These are phyloP conservation scores for Curvularia eragrostidis DNA, from an alignment of 2,329 filamentous ascomycete genomes.

Conservation along the genomic window DNA sequence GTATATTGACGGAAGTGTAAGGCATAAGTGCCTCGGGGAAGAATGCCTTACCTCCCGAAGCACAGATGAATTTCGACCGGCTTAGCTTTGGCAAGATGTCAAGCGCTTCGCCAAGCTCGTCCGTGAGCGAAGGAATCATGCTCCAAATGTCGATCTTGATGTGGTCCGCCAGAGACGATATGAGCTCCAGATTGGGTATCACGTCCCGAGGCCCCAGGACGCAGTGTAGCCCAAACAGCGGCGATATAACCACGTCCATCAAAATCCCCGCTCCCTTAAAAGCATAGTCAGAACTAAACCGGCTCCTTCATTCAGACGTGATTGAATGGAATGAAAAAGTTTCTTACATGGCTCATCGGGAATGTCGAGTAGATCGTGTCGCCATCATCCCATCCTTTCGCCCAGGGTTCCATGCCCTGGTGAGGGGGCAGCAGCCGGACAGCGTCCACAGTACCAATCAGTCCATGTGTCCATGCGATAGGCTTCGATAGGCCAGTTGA, in stretches of 20 bases:
- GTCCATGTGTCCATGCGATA: conserved; percentile 42
- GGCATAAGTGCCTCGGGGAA: too few species aligned
- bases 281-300: background rate
- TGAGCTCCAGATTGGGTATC: conserved; percentile 47
- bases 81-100: conserved; percentile 27
- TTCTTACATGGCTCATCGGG: conserved; percentile 42
- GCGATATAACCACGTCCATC: conserved; percentile 52
- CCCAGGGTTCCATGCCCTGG: conserved; percentile 37
- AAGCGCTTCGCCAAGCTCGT: conserved; percentile 30
- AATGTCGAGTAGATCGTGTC: conserved; percentile 41
- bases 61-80: conserved; percentile 33
- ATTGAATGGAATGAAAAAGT: background rate
- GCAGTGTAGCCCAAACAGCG: conserved; percentile 47
- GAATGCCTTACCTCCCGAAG: conserved; percentile 37
- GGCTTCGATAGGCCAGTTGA: conserved; percentile 48
- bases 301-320: background rate
- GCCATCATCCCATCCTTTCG: conserved; percentile 26
- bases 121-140: conserved; percentile 32
- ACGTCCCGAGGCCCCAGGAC: conserved; percentile 47
- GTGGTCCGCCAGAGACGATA: conserved; percentile 45
- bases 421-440: conserved; percentile 44
- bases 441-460: conserved; percentile 48
- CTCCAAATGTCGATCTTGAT: conserved; percentile 40
- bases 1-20: too few species aligned
- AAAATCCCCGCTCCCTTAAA: conserved; percentile 46